phyloP scores from a whole-genome alignment of 2,329 filamentous ascomycete genomes.

The Trichoderma gracile region DNA sequence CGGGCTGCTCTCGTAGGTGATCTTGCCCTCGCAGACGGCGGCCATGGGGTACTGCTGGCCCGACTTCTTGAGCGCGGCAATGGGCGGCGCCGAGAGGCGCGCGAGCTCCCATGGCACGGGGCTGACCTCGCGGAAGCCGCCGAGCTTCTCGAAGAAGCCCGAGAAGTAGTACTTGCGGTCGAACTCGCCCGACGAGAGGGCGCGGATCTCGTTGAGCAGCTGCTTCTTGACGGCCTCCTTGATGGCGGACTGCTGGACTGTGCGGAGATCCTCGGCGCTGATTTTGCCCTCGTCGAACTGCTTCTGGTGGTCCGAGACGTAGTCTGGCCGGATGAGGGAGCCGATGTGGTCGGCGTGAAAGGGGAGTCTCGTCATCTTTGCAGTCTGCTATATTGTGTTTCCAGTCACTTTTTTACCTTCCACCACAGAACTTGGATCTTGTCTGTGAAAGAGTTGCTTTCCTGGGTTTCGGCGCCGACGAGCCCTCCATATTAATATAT shows the following conservation, averaged over 20 bases:
- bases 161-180: constrained; percentile 52
- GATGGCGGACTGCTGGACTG: constrained; percentile 63
- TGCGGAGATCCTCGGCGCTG: constrained; percentile 47
- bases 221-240: constrained; percentile 66
- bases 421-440: no score
- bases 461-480: background rate
- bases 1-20: constrained; percentile 44
- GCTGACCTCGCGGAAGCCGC: constrained; percentile 42
- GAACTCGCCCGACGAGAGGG: constrained; percentile 71
- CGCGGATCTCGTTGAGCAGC: constrained; percentile 60
- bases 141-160: constrained; percentile 51
- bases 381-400: no score
- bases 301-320: constrained; percentile 56
- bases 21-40: constrained; percentile 46
- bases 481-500: background rate
- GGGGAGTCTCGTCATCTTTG: constrained; percentile 44
- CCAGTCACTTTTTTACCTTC: no score
- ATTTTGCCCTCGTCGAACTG: constrained; percentile 52
- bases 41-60: constrained; percentile 44
- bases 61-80: constrained; percentile 42
- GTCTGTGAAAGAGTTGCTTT: background rate
- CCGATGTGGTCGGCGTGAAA: constrained; percentile 74
- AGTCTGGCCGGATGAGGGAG: constrained; percentile 65
- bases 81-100: constrained; percentile 42
- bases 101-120: constrained; percentile 44